phyloP scores from a whole-genome alignment of 768 basidiomycete genomes.

The Amanita subjunquillea region DNA sequence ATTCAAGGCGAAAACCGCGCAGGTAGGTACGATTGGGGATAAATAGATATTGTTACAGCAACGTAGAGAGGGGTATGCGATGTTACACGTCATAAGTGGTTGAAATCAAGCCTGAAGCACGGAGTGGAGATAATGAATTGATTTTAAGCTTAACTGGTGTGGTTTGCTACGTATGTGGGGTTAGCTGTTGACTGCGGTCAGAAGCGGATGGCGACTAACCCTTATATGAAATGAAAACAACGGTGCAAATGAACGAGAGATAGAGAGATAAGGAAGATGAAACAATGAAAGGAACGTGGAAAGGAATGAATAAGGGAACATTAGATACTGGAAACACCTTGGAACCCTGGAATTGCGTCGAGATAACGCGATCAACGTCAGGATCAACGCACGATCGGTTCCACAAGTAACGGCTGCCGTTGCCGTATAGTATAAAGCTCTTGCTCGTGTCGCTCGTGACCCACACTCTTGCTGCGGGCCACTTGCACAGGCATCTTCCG shows the following conservation, averaged over 20 bases:
- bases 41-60: constrained; percentile 1
- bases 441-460: not conserved
- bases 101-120: not conserved
- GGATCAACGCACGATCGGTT: not conserved
- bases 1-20: not conserved
- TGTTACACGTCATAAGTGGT: not conserved
- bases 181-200: not conserved
- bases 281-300: not conserved
- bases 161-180: not conserved
- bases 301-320: not conserved
- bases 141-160: not conserved
- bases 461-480: constrained; percentile 4
- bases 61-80: not conserved
- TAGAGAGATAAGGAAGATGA: not conserved
- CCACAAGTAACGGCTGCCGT: not conserved
- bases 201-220: not conserved
- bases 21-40: not conserved
- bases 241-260: not conserved
- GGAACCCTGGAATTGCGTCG: not conserved
- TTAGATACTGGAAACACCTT: not conserved
- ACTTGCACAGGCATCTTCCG: not conserved
- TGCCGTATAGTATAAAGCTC: constrained; percentile 4
- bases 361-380: not conserved
- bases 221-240: not conserved
- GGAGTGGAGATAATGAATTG: not conserved